Base-by-base conservation (phyloP, 106 monocot species). In the Gastrodia elata region DNA sequence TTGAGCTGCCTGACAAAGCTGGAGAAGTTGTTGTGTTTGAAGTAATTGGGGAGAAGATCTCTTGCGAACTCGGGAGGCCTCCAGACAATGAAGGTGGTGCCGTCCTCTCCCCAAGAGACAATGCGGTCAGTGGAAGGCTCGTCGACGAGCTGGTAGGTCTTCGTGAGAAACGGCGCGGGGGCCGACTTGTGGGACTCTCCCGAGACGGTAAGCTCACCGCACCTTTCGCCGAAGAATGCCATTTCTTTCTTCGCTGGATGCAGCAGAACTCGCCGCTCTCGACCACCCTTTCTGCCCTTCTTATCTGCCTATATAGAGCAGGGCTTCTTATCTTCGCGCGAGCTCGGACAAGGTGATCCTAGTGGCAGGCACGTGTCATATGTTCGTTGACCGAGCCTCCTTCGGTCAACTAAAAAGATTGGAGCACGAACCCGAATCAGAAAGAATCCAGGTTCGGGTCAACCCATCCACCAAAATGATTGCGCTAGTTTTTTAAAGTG, bases 131-230 rank as follows among this genome's bases (percentile, higher is more conserved):
- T 95, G 71, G 71, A 71, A 65, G 89, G 84, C 34, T 95, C 95
- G 44, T 95, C 95, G 5, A 95, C 95, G 7, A 95, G 83, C 52
- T 89, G 87, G 77, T 87, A 95, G 5, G 91, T 91, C 70, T 95
- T 95, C 48, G 83, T 87, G 39, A 95, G 79, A 75, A 95, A 95
- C 25, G 95, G 95, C 20, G 95, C 91, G 33, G 94, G 94, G 8
- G 85, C 78, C 72, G 89, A n/a, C 80, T 87, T 85, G 65, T 84
- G 79, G 18, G 75, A 32, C 83, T 82, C 87, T 84, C 69, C 76
- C 77, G 58, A 35, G 87, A 65, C 8, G 75, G 83, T 76, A 84
- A 78, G 83, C 77, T 87, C 87, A 8, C 79, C 89, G 77, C 78
- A 77, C 30, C 77, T 88, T 75, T 91, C 88, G 46, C 82, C 83